Base-by-base conservation (phyloP, 495 filamentous ascomycete species). In the Aspergillus carlsbadensis region DNA sequence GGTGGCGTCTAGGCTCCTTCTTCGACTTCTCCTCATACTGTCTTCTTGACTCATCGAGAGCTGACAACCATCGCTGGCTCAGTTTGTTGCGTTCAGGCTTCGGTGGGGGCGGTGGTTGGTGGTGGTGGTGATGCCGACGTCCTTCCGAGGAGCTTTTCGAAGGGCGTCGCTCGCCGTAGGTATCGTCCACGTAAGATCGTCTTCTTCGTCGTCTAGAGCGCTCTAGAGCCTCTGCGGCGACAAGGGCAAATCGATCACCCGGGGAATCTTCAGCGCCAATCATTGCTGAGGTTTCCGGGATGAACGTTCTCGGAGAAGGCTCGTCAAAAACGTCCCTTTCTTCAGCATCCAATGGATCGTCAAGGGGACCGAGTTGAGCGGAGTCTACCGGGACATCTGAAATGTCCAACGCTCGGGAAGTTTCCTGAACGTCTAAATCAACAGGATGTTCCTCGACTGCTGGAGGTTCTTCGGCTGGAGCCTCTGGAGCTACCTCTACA, bases 121-220 rank as follows among this genome's bases (percentile, higher is more conserved):
- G 26, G 26, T 29, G 26, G 8, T 29, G 3, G 26, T 29, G 26
- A 8, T 69, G 57, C 15, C 60, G 62, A 42, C 65, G 66, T n/a
- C 67, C 70, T 26, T 77, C 73, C 1, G 70, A 75, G 0, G 69
- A 75, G 22, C 66, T 66, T 46, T 68, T 77, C 1, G 74, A 73
- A 26, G 65, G 59, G 5, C 69, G 65, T 37, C 69, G 71, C 31
- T 75, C 71, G 10, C 65, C 63, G 6, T 71, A 65, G 4, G 53
- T 21, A 1, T 60, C 57, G 3, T 49, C 36, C n/a, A 33, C 36
- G 37, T 57, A 40, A 3, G 71, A 64, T 3, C 67, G 70, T 53
- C 62, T 67, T 63, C 69, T 72, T 36, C 64, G 71, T 45, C 66
- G 70, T 37, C 64, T 64, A 7, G 67, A 59, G 20, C 34, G 52